These are phyloP conservation scores for Phyllosticta citribraziliensis DNA, from an alignment of 2,329 filamentous ascomycete genomes.

Conservation along the genomic window DNA sequence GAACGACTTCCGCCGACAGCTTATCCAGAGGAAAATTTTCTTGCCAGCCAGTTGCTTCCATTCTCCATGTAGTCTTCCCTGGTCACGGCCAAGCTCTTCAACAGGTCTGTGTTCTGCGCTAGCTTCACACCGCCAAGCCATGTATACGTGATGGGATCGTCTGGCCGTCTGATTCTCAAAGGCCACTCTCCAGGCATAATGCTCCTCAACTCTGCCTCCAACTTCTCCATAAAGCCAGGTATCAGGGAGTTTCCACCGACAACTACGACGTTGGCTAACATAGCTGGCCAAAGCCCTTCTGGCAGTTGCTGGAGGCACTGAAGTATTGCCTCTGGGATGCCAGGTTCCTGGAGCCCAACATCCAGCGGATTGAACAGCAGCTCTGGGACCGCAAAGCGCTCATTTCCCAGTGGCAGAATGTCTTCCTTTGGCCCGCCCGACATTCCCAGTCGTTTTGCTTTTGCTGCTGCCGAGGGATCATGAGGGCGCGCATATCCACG, in stretches of 20 bases:
- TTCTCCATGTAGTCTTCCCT: conserved; percentile 85
- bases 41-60: conserved; percentile 61
- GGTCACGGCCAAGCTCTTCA: conserved; percentile 64
- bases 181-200: conserved; percentile 26
- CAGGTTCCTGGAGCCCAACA: conserved; percentile 73
- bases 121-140: conserved; percentile 80
- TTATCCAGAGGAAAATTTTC: conserved; percentile 50
- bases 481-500: conserved; percentile 68
- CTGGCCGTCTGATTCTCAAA: conserved; percentile 37
- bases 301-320: conserved; percentile 68
- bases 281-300: conserved; percentile 69
- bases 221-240: conserved; percentile 67
- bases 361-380: conserved; percentile 80
- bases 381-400: conserved; percentile 84
- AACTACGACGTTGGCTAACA: conserved; percentile 79
- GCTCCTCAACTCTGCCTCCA: conserved; percentile 62
- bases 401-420: conserved; percentile 76
- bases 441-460: conserved; percentile 39
- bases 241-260: conserved; percentile 80
- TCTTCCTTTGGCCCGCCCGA: conserved; percentile 55
- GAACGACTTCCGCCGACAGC: not conserved
- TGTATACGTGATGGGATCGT: conserved; percentile 71
- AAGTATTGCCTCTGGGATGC: conserved; percentile 72
- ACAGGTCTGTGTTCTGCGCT: conserved; percentile 54
- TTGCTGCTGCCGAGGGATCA: conserved; percentile 54